Evolutionary conservation across 2,329 filamentous ascomycete genomes (phyloP).

Genomic region (Aspergillus costaricaensis): DNA sequence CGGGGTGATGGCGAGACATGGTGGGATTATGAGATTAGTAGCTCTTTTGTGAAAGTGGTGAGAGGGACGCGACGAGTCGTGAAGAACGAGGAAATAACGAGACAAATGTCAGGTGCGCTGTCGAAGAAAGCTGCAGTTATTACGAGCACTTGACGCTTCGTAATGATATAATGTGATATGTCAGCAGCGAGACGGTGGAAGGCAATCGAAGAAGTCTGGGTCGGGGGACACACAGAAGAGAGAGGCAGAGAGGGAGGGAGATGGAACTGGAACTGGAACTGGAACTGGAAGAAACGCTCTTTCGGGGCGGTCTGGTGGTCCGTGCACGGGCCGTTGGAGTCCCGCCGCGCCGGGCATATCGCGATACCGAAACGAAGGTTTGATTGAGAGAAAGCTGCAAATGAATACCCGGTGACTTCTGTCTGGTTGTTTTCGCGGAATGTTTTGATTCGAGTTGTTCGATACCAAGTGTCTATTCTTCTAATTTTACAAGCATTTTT

Average conservation of each 20-base stretch:
- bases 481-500: neutral
- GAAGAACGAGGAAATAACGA: neutral
- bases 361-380: constrained; percentile 16
- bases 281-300: neutral
- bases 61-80: neutral
- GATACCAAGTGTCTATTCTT: neutral
- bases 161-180: neutral
- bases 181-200: neutral
- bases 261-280: too few relatives aligned
- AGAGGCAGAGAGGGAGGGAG: neutral
- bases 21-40: constrained; percentile 25
- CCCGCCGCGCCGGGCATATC: constrained; percentile 11
- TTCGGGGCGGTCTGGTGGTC: constrained; percentile 26
- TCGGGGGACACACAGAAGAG: neutral
- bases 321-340: constrained; percentile 26
- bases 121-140: neutral
- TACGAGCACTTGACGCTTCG: neutral
- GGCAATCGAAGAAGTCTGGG: neutral
- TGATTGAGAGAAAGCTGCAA: neutral
- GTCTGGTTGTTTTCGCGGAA: neutral
- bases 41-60: too few relatives aligned
- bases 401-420: neutral
- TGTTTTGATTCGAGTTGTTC: neutral
- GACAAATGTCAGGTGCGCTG: neutral
- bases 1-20: constrained; percentile 95